Percentiles rank a stretch among this genome's conserved stretches.
phyloP scores from a whole-genome alignment of 345 rosid genomes.

The Pseudoturritis turrita region DNA sequence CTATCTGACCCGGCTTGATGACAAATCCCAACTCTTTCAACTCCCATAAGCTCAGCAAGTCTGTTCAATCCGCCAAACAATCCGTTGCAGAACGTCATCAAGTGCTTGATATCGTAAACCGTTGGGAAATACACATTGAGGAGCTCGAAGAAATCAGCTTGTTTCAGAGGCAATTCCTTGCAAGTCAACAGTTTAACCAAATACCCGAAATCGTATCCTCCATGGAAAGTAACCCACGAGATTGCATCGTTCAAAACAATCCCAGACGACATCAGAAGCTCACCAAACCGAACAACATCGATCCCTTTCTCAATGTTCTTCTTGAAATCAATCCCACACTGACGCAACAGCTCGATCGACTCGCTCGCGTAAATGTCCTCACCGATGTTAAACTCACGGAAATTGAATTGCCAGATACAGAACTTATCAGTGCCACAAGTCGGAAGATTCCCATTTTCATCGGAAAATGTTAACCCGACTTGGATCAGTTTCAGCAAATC shows the following conservation, averaged over 20 bases:
- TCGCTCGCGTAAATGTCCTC: conserved; percentile 80
- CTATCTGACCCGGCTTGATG: conserved; percentile 96
- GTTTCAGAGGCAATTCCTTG: conserved; percentile 53
- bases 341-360: conserved; percentile 69
- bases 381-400: conserved; percentile 67
- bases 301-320: conserved; percentile 72
- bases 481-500: conserved; percentile 84
- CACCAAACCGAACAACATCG: conserved; percentile 71
- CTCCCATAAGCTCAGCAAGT: conserved; percentile 85
- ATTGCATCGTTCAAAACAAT: conserved; percentile 67
- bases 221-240: conserved; percentile 80
- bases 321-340: conserved; percentile 82
- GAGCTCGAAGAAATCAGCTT: conserved; percentile 61
- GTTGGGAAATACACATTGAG: conserved; percentile 59
- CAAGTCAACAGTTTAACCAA: conserved; percentile 75
- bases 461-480: conserved; percentile 74
- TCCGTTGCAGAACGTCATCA: conserved; percentile 89
- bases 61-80: conserved; percentile 88
- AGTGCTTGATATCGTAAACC: conserved; percentile 78
- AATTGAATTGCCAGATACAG: conserved; percentile 90
- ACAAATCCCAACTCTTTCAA: conserved; percentile 72
- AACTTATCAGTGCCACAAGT: conserved; percentile 68
- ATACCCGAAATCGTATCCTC: conserved; percentile 88
- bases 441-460: conserved; percentile 71
- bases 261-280: conserved; percentile 87